phyloP scores from a whole-genome alignment of 352 stramenopile species.

The Thraustochytrium aureum region DNA sequence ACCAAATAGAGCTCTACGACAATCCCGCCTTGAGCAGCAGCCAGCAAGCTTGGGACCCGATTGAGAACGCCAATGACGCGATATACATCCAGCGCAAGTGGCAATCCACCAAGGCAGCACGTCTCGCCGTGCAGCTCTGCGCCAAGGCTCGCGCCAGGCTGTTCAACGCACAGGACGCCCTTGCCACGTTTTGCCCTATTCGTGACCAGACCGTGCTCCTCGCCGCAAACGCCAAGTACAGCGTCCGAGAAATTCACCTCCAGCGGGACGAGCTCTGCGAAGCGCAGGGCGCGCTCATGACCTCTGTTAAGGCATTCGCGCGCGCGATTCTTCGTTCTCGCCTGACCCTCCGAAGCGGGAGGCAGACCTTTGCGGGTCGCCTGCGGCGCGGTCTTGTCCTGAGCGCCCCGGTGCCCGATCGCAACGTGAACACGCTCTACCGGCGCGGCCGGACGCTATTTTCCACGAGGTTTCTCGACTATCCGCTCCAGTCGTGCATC shows the following conservation, averaged over 20 bases:
- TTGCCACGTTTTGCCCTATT: no score
- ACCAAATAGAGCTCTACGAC: conserved; percentile 47
- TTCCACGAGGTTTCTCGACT: conserved; percentile 4
- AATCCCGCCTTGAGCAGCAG: conserved; percentile 31
- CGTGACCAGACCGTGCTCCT: no score
- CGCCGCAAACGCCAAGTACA: no score
- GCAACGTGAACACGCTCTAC: conserved; percentile 4
- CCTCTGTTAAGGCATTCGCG: neutral
- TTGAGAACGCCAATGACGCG: conserved; percentile 46
- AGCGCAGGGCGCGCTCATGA: neutral
- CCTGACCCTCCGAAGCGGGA: neutral
- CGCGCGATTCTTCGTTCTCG: neutral
- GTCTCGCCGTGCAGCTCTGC: conserved; percentile 17
- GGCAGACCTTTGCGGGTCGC: neutral
- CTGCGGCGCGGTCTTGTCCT: neutral
- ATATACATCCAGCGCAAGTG: conserved; percentile 54
- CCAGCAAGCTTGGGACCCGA: conserved; percentile 49
- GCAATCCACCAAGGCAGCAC: conserved; percentile 36
- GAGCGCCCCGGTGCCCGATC: neutral
- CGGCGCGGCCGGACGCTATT: neutral
- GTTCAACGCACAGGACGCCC: neutral
- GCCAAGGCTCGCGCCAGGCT: neutral
- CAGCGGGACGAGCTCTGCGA: no score
- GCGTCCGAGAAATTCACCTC: no score
- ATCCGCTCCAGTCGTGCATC: neutral